Percentiles rank a stretch among this genome's conserved stretches.
Conservation (phyloP, 1,139 yeast genomes). For the Arxiozyma slooffiae region DNA sequence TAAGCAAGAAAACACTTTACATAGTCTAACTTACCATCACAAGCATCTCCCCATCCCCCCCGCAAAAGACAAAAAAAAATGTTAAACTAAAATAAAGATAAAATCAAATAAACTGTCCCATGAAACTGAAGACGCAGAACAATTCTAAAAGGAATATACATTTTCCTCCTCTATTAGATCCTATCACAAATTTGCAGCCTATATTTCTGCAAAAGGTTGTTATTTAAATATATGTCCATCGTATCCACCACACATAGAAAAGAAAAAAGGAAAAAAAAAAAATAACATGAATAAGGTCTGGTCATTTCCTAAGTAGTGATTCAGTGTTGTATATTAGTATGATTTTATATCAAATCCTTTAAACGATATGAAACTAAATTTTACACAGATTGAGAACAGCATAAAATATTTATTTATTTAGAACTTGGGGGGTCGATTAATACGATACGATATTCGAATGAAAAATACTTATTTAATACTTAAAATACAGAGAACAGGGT, state of each 20-base stretch:
- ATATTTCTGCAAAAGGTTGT: no score
- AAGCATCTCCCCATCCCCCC: no score
- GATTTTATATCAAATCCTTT: slow-evolving; percentile 38
- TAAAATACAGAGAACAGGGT: slow-evolving; percentile 34
- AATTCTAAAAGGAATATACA: no score
- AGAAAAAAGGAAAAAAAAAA: no score
- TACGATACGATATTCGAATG: slow-evolving; percentile 49
- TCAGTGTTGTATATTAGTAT: slow-evolving; percentile 73
- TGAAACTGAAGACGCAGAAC: slow-evolving; percentile 36
- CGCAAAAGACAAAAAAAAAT: no score
- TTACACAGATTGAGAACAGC: slow-evolving; percentile 24
- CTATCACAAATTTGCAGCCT: no score
- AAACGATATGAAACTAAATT: slow-evolving; percentile 18
- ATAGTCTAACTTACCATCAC: slow-evolving; percentile 50
- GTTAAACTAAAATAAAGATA: no score
- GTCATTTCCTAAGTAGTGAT: slow-evolving; percentile 57
- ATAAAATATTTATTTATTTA: slow-evolving; percentile 47
- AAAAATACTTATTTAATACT: slow-evolving; percentile 47
- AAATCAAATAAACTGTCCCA: slow-evolving; percentile 90
- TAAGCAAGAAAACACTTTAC: slow-evolving; percentile 69
- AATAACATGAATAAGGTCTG: slow-evolving; percentile 97
- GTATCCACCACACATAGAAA: no score
- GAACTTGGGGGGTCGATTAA: slow-evolving; percentile 73
- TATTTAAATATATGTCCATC: no score
- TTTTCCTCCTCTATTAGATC: slow-evolving; percentile 46